A percentile compares a stretch with the other conserved stretches of the same genome.
Conservation (phyloP, 2,329 filamentous ascomycete genomes). For the Lecanicillium sp. region DNA sequence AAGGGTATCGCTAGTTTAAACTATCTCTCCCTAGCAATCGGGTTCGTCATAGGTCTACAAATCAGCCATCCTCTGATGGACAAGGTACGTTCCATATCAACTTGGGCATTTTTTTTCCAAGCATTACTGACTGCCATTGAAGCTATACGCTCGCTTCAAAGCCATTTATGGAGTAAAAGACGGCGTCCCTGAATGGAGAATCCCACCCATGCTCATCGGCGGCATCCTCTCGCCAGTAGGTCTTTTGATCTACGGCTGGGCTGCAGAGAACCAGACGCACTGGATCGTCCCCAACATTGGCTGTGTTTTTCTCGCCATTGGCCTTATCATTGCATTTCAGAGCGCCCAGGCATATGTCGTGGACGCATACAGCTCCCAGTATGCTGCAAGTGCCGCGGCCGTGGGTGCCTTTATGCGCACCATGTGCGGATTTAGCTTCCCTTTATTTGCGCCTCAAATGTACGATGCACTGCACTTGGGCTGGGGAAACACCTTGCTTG, state of each 20-base stretch:
- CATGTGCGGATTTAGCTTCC: conserved; percentile 48
- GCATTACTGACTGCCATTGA: neutral
- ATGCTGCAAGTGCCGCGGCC: conserved; percentile 33
- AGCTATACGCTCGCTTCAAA: conserved; percentile 21
- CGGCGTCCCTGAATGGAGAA: conserved; percentile 25
- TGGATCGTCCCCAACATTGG: conserved; percentile 52
- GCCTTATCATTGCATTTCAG: conserved; percentile 48
- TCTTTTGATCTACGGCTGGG: conserved; percentile 42
- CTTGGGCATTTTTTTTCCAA: neutral
- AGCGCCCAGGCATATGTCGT: conserved; percentile 51
- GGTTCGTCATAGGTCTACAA: conserved; percentile 45
- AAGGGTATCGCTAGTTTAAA: conserved; percentile 39
- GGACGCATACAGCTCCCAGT: conserved; percentile 34
- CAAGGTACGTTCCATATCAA: conserved; percentile 14
- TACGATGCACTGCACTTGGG: conserved; percentile 32
- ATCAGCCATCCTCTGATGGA: conserved; percentile 36
- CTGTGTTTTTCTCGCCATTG: conserved; percentile 34
- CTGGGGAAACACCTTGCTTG: conserved; percentile 33
- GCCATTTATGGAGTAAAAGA: conserved; percentile 11
- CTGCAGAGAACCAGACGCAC: conserved; percentile 30
- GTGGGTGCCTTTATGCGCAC: conserved; percentile 47
- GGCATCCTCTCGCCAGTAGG: conserved; percentile 35
- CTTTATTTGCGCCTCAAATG: conserved; percentile 43
- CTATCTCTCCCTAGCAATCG: conserved; percentile 44
- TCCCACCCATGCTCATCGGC: conserved; percentile 25